A percentile compares a stretch with the other conserved stretches of the same genome.
Conservation (phyloP, 1,284 basidiomycete species). For the Termitomyces sp. region DNA sequence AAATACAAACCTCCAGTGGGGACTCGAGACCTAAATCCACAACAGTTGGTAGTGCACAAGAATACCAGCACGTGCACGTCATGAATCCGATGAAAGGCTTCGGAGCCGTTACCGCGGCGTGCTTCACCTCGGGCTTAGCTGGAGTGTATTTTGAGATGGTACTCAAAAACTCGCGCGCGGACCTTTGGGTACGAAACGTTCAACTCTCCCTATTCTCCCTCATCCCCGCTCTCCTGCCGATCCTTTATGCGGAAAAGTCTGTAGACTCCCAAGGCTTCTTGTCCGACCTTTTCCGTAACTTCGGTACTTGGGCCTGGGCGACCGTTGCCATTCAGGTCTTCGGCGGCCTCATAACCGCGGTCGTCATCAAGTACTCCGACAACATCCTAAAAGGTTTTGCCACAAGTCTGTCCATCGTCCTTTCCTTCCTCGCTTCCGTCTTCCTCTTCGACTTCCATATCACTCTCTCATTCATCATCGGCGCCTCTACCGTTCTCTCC, state of each 20-base stretch:
- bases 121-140: slow-evolving; percentile 95
- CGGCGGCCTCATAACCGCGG: slow-evolving; percentile 88
- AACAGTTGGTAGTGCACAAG: slow-evolving; percentile 43
- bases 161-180: slow-evolving; percentile 82
- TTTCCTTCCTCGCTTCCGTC: slow-evolving; percentile 91
- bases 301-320: slow-evolving; percentile 91
- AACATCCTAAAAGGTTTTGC: slow-evolving; percentile 96
- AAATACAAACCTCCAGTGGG: slow-evolving; percentile 67
- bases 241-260: slow-evolving; percentile 54
- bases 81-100: slow-evolving; percentile 89
- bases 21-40: slow-evolving; percentile 21
- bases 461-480: slow-evolving; percentile 82
- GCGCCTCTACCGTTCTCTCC: slow-evolving; percentile 77
- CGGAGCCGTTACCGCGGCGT: slow-evolving; percentile 83
- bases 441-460: slow-evolving; percentile 86
- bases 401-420: slow-evolving; percentile 87
- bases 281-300: slow-evolving; percentile 63
- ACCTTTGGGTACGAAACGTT: slow-evolving; percentile 96
- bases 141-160: slow-evolving; percentile 99
- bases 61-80: slow-evolving; percentile 45
- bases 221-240: slow-evolving; percentile 82
- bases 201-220: slow-evolving; percentile 94
- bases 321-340: slow-evolving; percentile 88
- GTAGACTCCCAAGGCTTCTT: slow-evolving; percentile 29
- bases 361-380: slow-evolving; percentile 86